phyloP scores from a whole-genome alignment of 306 rosid genomes.

The Acacia acuminata region DNA sequence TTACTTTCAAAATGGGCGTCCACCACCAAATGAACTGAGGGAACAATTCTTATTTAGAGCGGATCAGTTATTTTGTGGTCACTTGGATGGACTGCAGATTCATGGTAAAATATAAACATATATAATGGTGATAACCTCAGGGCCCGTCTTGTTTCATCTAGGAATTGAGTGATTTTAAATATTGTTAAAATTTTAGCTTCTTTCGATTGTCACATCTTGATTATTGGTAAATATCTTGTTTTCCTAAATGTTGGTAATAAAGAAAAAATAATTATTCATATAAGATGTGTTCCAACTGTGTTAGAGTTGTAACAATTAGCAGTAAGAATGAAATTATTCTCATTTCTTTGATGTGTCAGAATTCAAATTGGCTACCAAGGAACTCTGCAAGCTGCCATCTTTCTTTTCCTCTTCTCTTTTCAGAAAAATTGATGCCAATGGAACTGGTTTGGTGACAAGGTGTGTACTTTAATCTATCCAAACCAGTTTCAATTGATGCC shows the following conservation, averaged over 20 bases:
- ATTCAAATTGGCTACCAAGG: too few species aligned
- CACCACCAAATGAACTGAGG: conserved; percentile 72
- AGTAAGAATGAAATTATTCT: conserved; percentile 84
- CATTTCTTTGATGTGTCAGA: too few species aligned
- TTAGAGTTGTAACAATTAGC: conserved; percentile 20
- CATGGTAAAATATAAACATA: conserved; percentile 67
- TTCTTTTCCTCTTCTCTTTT: conserved; percentile 83
- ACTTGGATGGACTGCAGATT: conserved; percentile 72
- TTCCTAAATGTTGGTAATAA: conserved; percentile 18
- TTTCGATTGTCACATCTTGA: conserved; percentile 9
- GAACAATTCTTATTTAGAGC: conserved; percentile 66
- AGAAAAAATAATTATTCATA: conserved; percentile 9
- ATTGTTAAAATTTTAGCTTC: conserved; percentile 24
- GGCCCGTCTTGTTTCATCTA: conserved; percentile 25
- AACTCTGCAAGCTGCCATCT: too few species aligned
- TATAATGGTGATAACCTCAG: conserved; percentile 30
- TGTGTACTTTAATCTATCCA: conserved; percentile 37
- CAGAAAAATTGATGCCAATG: conserved; percentile 72
- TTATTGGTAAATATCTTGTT: conserved; percentile 10
- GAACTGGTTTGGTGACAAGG: conserved; percentile 89
- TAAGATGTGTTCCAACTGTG: conserved; percentile 16
- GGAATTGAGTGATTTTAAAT: conserved; percentile 20
- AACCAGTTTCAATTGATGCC: too few species aligned
- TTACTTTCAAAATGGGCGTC: conserved; percentile 85
- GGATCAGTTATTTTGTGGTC: conserved; percentile 70